A percentile compares a stretch with the other conserved stretches of the same genome.
phyloP scores from a whole-genome alignment of 78 protist genomes.

The Planoprotostelium fungivorum region DNA sequence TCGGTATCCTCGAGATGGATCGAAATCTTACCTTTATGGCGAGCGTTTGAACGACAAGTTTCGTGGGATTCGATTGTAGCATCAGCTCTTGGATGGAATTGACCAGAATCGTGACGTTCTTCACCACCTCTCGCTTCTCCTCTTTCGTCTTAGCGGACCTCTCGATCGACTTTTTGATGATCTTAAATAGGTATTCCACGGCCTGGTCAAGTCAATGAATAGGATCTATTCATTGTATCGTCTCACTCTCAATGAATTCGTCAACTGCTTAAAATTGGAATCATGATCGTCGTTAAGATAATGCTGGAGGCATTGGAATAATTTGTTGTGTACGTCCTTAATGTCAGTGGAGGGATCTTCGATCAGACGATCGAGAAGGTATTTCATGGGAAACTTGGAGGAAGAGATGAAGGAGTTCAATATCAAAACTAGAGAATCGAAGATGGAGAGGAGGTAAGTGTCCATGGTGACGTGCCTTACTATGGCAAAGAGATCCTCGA shows the following conservation, averaged over 20 bases:
- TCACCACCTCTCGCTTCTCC: neutral
- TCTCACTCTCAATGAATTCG: neutral
- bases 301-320: neutral
- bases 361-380: neutral
- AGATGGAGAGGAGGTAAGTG: neutral
- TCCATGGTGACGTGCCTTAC: neutral
- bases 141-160: neutral
- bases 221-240: too few relatives aligned
- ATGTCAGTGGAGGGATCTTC: neutral
- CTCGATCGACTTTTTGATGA: neutral
- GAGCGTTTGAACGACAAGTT: neutral
- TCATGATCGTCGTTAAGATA: neutral
- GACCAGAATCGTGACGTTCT: neutral
- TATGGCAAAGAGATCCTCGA: neutral
- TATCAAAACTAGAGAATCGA: neutral
- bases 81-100: neutral
- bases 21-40: neutral
- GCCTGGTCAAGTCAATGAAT: neutral
- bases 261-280: neutral
- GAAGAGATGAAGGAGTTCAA: neutral
- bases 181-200: neutral
- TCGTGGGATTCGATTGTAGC: neutral
- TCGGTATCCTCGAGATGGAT: neutral
- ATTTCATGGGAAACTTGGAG: neutral
- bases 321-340: neutral